Base-by-base conservation (phyloP, 345 rosid species). In the Salix suchowensis region DNA sequence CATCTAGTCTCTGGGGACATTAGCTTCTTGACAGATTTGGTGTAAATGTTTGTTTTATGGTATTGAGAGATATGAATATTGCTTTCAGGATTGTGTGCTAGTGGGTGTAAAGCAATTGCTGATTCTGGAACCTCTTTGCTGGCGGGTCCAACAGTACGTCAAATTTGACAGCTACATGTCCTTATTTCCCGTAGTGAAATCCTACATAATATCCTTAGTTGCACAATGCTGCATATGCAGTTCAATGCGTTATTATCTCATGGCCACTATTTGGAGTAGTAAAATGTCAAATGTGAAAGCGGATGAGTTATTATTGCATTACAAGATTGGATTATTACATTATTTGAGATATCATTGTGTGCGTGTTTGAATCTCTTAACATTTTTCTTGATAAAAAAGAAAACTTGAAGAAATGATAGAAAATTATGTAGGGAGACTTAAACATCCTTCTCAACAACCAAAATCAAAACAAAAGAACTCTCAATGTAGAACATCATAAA, bases 111-210 rank as follows among this genome's bases (percentile, higher is more conserved):
- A 19, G 84, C 84, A 74, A 77, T 81, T 74, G 84, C 78, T 62
- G 84, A 81, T 70, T 81, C 84, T 39, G 84, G 84, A 70, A 81
- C 84, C 68, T 81, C 84, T 32, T 70, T 81, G 69, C 69, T 81
- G 70, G 84, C 84, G 0, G 84, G 84, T 66, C 84, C 84, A 52
- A 73, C 75, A 52, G 84, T 81, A 77, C 3, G 30, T 36, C 24
- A 32, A 18, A 18, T 46, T 48, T 30, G 16, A 11, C 21, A 2
- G n/a, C 71, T 55, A 32, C 30, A 34, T 24, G 13, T 54, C 1
- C 39, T 36, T 16, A 39, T 68, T 52, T 74, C 14, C 26, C 67
- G 21, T 0, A 8, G 13, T 13, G 71, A 23, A 36, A 8, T 42
- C 44, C 40, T 66, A 37, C 50, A 30, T 66, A 32, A 21, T 34